Percentiles rank a stretch among this genome's conserved stretches.
Conservation (phyloP, 805 yeast genomes). For the Lipomyces yamanashiensis region DNA sequence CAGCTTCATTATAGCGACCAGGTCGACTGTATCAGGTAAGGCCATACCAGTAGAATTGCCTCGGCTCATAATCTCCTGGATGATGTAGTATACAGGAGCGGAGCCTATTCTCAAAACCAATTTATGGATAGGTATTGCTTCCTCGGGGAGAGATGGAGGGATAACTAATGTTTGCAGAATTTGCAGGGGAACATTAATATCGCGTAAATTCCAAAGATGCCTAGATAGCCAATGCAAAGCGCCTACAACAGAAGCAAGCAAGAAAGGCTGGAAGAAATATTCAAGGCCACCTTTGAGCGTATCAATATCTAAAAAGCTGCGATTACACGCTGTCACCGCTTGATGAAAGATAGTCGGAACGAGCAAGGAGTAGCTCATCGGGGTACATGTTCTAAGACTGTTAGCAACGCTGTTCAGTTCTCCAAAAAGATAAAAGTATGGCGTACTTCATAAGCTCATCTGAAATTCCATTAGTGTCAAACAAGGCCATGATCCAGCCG, state of each 20-base stretch:
- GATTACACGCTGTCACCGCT: conserved; percentile 63
- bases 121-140: conserved; percentile 52
- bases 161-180: conserved; percentile 50
- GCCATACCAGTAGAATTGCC: conserved; percentile 1
- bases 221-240: conserved; percentile 57
- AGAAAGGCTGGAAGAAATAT: conserved; percentile 76
- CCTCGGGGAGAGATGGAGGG: conserved; percentile 53
- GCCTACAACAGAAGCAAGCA: conserved; percentile 62
- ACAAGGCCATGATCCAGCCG: conserved; percentile 81
- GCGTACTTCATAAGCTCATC: conserved; percentile 69
- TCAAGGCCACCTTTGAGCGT: conserved; percentile 79
- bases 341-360: conserved; percentile 78
- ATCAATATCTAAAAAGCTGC: conserved; percentile 60
- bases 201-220: conserved; percentile 48
- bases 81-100: conserved; percentile 35
- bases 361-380: conserved; percentile 68
- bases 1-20: conserved; percentile 20
- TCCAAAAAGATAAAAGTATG: conserved; percentile 19
- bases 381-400: conserved; percentile 51
- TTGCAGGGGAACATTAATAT: conserved; percentile 47
- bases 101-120: conserved; percentile 46
- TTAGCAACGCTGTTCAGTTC: neutral
- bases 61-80: conserved; percentile 38
- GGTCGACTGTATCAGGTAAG: conserved; percentile 26
- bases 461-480: conserved; percentile 81